Evolutionary conservation across 495 filamentous ascomycete genomes (phyloP).

Genomic region (Aspergillus olivimuriae): DNA sequence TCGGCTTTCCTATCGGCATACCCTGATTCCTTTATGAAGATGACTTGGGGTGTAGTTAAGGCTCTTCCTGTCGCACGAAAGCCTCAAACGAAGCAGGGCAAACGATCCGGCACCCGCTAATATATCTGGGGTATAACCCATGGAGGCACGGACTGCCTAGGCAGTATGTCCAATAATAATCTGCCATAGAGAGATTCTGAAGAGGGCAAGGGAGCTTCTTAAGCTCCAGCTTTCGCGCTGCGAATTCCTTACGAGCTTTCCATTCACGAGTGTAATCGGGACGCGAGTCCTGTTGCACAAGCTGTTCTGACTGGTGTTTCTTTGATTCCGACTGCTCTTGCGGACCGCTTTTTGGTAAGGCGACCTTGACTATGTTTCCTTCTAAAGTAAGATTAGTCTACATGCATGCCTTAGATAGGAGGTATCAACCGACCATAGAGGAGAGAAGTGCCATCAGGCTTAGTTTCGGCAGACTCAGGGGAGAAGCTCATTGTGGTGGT

Average conservation of each 20-base stretch:
- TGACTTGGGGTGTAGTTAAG: too few relatives aligned
- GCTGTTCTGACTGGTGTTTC: neutral
- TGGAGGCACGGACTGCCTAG: constrained; percentile 1
- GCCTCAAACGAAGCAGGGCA: too few relatives aligned
- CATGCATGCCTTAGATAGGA: neutral
- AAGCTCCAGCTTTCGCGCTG: neutral
- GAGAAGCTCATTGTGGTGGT: neutral
- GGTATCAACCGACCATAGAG: neutral
- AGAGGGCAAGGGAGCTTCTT: neutral
- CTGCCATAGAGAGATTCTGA: neutral
- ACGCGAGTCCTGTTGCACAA: neutral
- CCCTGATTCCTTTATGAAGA: too few relatives aligned
- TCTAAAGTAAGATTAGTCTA: neutral
- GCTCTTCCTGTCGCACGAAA: too few relatives aligned
- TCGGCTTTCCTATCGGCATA: too few relatives aligned
- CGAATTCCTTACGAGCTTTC: neutral
- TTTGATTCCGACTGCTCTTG: neutral
- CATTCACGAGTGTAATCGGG: neutral
- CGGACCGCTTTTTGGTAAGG: neutral
- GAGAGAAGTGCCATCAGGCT: neutral
- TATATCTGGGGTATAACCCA: neutral
- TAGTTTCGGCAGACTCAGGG: neutral
- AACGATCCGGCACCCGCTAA: neutral
- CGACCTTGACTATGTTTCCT: neutral
- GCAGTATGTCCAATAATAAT: too few relatives aligned